Percentiles rank a stretch among this genome's conserved stretches.
Conservation (phyloP, 306 rosid genomes). For the Sicyos edulis region DNA sequence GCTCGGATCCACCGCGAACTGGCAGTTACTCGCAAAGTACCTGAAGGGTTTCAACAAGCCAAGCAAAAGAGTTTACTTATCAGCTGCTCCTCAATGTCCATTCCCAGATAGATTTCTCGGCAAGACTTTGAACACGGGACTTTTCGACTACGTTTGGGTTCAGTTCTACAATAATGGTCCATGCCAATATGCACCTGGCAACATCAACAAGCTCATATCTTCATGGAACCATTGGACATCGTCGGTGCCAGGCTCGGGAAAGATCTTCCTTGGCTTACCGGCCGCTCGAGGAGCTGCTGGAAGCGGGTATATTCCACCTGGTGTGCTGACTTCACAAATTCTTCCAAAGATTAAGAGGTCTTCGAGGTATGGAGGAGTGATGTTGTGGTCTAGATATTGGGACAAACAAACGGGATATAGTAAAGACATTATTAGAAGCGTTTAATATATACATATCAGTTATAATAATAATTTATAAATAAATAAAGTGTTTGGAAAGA, state of each 20-base stretch:
- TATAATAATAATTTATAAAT: no score
- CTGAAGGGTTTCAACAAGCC: slow-evolving; percentile 26
- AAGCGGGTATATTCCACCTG: slow-evolving; percentile 52
- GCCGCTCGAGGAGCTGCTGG: slow-evolving; percentile 52
- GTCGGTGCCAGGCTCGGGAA: slow-evolving; percentile 7
- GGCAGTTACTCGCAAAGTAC: slow-evolving; percentile 41
- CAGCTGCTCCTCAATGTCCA: slow-evolving; percentile 83
- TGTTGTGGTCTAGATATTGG: slow-evolving; percentile 60
- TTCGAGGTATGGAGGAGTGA: slow-evolving; percentile 63
- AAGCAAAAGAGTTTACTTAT: slow-evolving; percentile 35
- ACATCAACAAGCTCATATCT: slow-evolving; percentile 37
- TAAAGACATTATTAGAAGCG: slow-evolving; percentile 22
- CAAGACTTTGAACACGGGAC: slow-evolving; percentile 41
- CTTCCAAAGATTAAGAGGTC: slow-evolving; percentile 52
- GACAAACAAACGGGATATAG: slow-evolving; percentile 50
- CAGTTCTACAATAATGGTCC: slow-evolving; percentile 45
- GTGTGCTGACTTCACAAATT: slow-evolving; percentile 40
- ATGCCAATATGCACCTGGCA: slow-evolving; percentile 43
- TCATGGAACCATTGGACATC: slow-evolving; percentile 58
- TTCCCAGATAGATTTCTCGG: slow-evolving; percentile 50
- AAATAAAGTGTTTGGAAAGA: not conserved
- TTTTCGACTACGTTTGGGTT: slow-evolving; percentile 61
- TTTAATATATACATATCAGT: not conserved
- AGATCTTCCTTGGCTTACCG: slow-evolving; percentile 59
- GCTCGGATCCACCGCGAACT: slow-evolving; percentile 38